Evolutionary conservation across 2,329 filamentous ascomycete genomes (phyloP).

Genomic region (Byssochlamys sp.): DNA sequence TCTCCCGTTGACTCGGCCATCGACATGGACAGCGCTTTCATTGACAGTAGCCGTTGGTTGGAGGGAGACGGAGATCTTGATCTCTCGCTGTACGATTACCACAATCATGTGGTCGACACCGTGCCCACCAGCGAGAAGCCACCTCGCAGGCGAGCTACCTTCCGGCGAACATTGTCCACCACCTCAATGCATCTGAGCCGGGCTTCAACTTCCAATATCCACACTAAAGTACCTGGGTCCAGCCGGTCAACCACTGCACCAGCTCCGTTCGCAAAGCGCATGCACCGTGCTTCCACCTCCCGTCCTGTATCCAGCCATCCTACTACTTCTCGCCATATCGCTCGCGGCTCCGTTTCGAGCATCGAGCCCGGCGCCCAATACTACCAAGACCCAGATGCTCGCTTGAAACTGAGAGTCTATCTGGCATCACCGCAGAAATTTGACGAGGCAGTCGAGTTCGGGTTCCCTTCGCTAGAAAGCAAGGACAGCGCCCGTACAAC

Average conservation of each 20-base stretch:
- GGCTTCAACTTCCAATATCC: conserved; percentile 33
- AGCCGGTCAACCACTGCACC: conserved; percentile 37
- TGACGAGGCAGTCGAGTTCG: conserved; percentile 88
- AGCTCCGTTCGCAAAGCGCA: conserved; percentile 17
- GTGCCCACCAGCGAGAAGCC: conserved; percentile 17
- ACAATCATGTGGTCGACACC: conserved; percentile 50
- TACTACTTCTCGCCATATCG: conserved; percentile 48
- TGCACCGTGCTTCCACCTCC: conserved; percentile 27
- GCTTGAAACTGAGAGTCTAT: conserved; percentile 75
- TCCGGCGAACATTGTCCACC: conserved; percentile 63
- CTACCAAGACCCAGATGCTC: conserved; percentile 82
- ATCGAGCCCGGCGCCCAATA: conserved; percentile 67
- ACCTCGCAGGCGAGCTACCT: conserved; percentile 45
- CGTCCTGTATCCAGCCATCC: conserved; percentile 33
- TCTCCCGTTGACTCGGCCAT: conserved; percentile 21
- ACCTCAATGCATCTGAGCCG: conserved; percentile 55
- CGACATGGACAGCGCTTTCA: conserved; percentile 46
- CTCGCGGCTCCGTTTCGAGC: conserved; percentile 41
- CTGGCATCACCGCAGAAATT: conserved; percentile 87
- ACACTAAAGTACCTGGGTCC: conserved; percentile 16
- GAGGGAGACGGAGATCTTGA: conserved; percentile 65
- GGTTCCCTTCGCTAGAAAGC: conserved; percentile 55
- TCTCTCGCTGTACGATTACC: conserved; percentile 61
- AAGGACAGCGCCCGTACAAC: conserved; percentile 18
- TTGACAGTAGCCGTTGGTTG: conserved; percentile 63